phyloP scores from a whole-genome alignment of 2,329 filamentous ascomycete genomes.

The Macrophomina pseudophaseolina region DNA sequence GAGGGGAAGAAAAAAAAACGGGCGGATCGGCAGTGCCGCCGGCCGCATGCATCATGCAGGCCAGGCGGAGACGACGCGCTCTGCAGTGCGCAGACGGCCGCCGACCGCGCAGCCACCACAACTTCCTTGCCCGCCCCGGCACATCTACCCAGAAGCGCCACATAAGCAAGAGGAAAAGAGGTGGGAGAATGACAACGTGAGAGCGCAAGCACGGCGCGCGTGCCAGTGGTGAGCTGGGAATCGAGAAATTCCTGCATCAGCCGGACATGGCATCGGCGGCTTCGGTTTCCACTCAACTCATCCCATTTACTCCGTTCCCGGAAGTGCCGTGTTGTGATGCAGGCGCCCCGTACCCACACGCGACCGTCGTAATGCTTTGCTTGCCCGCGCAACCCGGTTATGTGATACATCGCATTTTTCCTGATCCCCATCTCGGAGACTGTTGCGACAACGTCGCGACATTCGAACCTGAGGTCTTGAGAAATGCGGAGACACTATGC shows the following conservation, averaged over 20 bases:
- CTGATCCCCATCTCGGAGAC: neutral
- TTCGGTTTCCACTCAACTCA: neutral
- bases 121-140: neutral
- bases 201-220: neutral
- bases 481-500: slow-evolving; percentile 1
- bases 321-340: slow-evolving; percentile 13
- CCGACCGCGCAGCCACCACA: slow-evolving; percentile 1
- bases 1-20: neutral
- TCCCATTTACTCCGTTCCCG: slow-evolving; percentile 9
- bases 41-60: slow-evolving; percentile 21
- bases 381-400: slow-evolving; percentile 11
- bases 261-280: neutral
- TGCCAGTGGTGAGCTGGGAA: no score
- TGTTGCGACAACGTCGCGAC: slow-evolving; percentile 8
- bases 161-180: neutral
- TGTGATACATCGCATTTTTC: slow-evolving; percentile 22
- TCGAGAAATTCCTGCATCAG: neutral
- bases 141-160: neutral
- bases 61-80: slow-evolving; percentile 11
- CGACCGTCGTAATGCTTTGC: slow-evolving; percentile 8
- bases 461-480: neutral
- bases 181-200: neutral
- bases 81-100: neutral
- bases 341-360: slow-evolving; percentile 12
- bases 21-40: slow-evolving; percentile 24